Percentiles rank a stretch among this genome's conserved stretches.
phyloP scores from a whole-genome alignment of 164 flowering plant species.

The Dillenia turbinata region DNA sequence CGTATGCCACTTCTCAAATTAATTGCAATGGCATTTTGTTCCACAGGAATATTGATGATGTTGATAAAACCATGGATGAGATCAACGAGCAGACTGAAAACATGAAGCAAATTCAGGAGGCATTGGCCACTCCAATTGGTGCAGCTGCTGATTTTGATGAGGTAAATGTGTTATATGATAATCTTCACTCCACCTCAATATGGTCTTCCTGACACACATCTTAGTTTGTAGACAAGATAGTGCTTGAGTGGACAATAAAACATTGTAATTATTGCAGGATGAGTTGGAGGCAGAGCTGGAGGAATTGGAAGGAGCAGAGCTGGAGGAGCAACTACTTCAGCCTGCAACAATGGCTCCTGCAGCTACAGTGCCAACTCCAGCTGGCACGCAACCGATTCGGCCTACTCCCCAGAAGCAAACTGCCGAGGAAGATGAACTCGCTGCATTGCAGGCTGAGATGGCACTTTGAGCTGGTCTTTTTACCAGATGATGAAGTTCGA shows the following conservation, averaged over 20 bases:
- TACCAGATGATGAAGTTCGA: too few relatives aligned
- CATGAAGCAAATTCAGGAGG: constrained; percentile 69
- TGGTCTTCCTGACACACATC: neutral
- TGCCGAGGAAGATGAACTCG: constrained; percentile 46
- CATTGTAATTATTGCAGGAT: constrained; percentile 25
- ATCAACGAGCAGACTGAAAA: constrained; percentile 67
- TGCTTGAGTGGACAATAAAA: neutral
- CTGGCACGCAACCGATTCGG: constrained; percentile 33
- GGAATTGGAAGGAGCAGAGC: constrained; percentile 47
- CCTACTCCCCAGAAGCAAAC: constrained; percentile 31
- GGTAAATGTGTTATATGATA: constrained; percentile 15
- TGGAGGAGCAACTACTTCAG: constrained; percentile 51
- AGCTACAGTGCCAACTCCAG: constrained; percentile 26
- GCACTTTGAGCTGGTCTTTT: constrained; percentile 28
- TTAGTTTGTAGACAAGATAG: neutral
- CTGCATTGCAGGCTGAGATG: constrained; percentile 47
- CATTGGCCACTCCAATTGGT: constrained; percentile 59
- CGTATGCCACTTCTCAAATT: too few relatives aligned
- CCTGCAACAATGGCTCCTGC: constrained; percentile 42
- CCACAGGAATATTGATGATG: constrained; percentile 62
- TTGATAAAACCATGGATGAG: constrained; percentile 70
- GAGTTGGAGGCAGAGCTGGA: constrained; percentile 55
- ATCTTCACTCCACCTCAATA: neutral
- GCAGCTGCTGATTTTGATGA: constrained; percentile 68
- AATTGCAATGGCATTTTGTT: neutral